phyloP scores from a whole-genome alignment of 2,329 filamentous ascomycete species.

The Xylariales sp. region DNA sequence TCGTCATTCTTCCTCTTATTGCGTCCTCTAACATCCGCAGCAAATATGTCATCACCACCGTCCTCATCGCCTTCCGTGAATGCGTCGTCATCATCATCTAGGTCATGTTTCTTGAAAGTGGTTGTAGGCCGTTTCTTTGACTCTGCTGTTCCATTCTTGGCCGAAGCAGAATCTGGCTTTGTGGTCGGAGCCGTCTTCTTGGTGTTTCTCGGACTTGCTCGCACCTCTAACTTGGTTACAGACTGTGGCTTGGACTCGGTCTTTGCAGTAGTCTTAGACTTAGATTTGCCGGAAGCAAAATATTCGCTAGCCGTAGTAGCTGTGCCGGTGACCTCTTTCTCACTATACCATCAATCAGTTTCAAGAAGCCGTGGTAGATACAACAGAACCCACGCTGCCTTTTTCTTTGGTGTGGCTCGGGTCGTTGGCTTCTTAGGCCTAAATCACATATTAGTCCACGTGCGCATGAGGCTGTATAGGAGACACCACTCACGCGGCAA shows the following conservation, averaged over 20 bases:
- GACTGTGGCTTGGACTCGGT: constrained; percentile 30
- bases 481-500: constrained; percentile 47
- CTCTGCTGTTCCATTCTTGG: constrained; percentile 25
- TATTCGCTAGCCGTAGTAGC: constrained; percentile 54
- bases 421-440: constrained; percentile 52
- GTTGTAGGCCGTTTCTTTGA: constrained; percentile 39
- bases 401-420: constrained; percentile 49
- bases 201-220: constrained; percentile 50
- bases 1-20: constrained; percentile 69
- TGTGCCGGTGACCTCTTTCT: constrained; percentile 41
- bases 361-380: no score
- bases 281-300: constrained; percentile 46
- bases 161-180: constrained; percentile 22
- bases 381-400: constrained; percentile 44
- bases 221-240: constrained; percentile 40
- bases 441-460: constrained; percentile 12
- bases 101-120: constrained; percentile 34
- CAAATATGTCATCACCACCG: constrained; percentile 80
- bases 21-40: constrained; percentile 61
- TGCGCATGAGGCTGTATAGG: not conserved
- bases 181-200: constrained; percentile 16
- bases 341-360: constrained; percentile 21
- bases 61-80: constrained; percentile 64
- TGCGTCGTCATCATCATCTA: constrained; percentile 50
- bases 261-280: constrained; percentile 36